A percentile compares a stretch with the other conserved stretches of the same genome.
Conservation (phyloP, 129 eudicot species). For the Gnaphalium uliginosum region DNA sequence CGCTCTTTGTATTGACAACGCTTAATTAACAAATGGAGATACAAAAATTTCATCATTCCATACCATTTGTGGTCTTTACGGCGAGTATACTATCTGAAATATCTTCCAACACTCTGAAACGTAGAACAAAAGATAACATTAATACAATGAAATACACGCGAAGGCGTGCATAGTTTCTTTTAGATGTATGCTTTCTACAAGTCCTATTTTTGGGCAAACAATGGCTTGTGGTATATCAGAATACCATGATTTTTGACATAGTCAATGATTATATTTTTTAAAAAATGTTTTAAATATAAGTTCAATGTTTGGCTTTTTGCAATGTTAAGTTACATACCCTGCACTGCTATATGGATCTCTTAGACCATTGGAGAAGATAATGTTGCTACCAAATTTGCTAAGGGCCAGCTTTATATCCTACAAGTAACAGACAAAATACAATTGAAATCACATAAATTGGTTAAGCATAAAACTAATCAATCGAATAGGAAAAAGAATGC, state of each 20-base stretch:
- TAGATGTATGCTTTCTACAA: not conserved
- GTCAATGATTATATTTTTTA: not conserved
- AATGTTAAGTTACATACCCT: slow-evolving; percentile 48
- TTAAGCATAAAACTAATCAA: not conserved
- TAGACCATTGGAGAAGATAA: slow-evolving; percentile 79
- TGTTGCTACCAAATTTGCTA: slow-evolving; percentile 69
- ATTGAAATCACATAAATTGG: not conserved
- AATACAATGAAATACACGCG: slow-evolving; percentile 12
- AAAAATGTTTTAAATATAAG: not conserved
- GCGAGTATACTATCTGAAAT: slow-evolving; percentile 55
- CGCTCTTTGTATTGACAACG: not conserved
- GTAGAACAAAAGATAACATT: not conserved
- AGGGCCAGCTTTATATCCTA: slow-evolving; percentile 64
- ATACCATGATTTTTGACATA: not conserved
- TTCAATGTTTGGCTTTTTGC: not conserved
- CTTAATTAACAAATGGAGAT: not conserved
- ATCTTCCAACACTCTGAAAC: slow-evolving; percentile 59
- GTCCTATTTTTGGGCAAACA: slow-evolving; percentile 17
- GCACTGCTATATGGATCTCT: slow-evolving; percentile 78
- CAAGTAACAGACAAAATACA: not conserved
- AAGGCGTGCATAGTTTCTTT: not conserved
- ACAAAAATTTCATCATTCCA: not conserved
- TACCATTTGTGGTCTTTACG: slow-evolving; percentile 50
- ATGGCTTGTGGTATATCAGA: not conserved
- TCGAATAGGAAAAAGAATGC: not conserved